Evolutionary conservation across 2,329 filamentous ascomycete genomes (phyloP), one percentile per base, ranked within the genome.

Genomic region (Gremmenia infestans): DNA sequence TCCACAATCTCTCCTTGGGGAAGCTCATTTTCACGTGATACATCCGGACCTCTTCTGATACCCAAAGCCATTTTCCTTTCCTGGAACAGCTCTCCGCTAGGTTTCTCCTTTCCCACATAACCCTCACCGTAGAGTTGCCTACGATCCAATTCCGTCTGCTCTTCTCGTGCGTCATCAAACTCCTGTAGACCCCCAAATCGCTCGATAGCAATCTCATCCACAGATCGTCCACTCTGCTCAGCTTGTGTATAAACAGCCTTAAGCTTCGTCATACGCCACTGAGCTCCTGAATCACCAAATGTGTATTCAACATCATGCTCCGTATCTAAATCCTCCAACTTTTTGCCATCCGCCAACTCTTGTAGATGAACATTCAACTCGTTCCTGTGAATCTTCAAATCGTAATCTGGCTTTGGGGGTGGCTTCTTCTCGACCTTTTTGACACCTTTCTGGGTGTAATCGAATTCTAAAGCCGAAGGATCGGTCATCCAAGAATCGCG

Each of bases 181-280:
- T 89, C 87, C 25, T 86, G 81, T 15, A 99, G 69, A 62, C 83
- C 85, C 2, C 92, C 93, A 67, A 88, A 97, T 12, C 90, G 81
- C 64, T 96, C 88, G 39, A 88, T 65, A 0, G 92, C 94, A 49
- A 97, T 77, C 1, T 96, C 89, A 6, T 97, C 93, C 0, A 95
- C 78, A 0, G 82, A 66, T n/a, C 80, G 80, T 0, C 85, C 86
- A 0, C 78, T 85, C 65, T 94, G 86, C 63, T 95, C 80, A 0
- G 91, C 90, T 53, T 86, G 81, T 25, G 83, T 81, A 71, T 96
- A 96, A 2, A 96, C 89, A 11, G 85, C 88, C 62, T 88, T 91
- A 35, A 99, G 81, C 71, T 92, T 97, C 5, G 88, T 96, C 92
- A 99, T 96, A 50, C 95, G 86, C 94, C 95, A 99, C 65, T 91